These are phyloP conservation scores for Salicornia ramosissima DNA, from an alignment of 148 eudicot genomes.

Conservation along the genomic window DNA sequence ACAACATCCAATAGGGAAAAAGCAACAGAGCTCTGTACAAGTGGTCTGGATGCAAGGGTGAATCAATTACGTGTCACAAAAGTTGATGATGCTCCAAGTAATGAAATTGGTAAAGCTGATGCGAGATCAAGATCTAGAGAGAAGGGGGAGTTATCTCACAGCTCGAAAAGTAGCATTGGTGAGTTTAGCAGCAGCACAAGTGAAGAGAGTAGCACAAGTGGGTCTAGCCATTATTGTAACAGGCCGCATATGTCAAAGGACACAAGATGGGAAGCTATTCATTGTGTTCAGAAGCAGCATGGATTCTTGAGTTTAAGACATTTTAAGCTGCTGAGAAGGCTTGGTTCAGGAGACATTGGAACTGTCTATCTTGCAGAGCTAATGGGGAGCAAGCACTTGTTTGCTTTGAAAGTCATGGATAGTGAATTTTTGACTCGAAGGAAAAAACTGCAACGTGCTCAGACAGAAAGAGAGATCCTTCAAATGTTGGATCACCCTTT, in stretches of 20 bases:
- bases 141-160: conserved; percentile 64
- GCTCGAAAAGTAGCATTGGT: conserved; percentile 83
- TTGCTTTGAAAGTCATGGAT: conserved; percentile 91
- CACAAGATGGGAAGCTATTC: conserved; percentile 67
- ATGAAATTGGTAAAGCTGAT: conserved; percentile 29
- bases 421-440: conserved; percentile 59
- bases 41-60: conserved; percentile 26
- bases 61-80: conserved; percentile 16
- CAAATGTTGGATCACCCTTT: conserved; percentile 87
- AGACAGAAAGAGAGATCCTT: conserved; percentile 72
- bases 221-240: conserved; percentile 44
- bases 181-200: conserved; percentile 71
- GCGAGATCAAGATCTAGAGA: conserved; percentile 45
- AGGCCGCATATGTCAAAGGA: conserved; percentile 88
- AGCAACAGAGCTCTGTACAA: conserved; percentile 25
- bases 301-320: conserved; percentile 53
- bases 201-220: conserved; percentile 65
- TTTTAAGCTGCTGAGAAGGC: conserved; percentile 62
- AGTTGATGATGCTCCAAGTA: conserved; percentile 16
- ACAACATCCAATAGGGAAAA: conserved; percentile 20
- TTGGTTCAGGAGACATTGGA: conserved; percentile 86
- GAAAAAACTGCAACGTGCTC: conserved; percentile 61
- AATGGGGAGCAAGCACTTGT: conserved; percentile 48
- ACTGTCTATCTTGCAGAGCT: conserved; percentile 75
- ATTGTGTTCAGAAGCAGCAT: conserved; percentile 34